Conservation (phyloP, 768 basidiomycete genomes). For the Suillus hirtellus region DNA sequence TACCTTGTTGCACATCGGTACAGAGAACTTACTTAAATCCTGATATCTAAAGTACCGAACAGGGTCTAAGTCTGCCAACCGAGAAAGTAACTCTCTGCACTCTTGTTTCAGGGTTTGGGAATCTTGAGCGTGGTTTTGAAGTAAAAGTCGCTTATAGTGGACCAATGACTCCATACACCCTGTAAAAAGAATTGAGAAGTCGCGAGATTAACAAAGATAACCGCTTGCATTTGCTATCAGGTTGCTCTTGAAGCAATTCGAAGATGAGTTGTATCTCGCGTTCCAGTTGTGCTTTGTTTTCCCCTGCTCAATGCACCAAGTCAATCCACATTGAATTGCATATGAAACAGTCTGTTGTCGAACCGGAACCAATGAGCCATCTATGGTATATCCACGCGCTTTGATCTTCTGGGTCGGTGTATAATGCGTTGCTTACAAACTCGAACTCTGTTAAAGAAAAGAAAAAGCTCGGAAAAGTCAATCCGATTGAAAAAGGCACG, state of each 20-base stretch:
- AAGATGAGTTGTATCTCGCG: slow-evolving; percentile 79
- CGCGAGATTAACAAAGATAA: not conserved
- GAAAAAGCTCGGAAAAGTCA: not conserved
- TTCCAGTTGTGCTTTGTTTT: slow-evolving; percentile 55
- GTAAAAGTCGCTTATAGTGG: slow-evolving; percentile 73
- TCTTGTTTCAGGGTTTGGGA: slow-evolving; percentile 43
- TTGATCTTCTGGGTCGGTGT: slow-evolving; percentile 95
- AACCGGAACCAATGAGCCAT: slow-evolving; percentile 89
- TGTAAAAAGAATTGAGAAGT: slow-evolving; percentile 29
- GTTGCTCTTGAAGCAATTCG: slow-evolving; percentile 84
- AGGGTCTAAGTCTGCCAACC: slow-evolving; percentile 65
- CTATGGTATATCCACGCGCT: slow-evolving; percentile 98
- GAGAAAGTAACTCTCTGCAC: slow-evolving; percentile 52
- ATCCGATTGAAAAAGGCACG: slow-evolving; percentile 15
- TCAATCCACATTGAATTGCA: not conserved
- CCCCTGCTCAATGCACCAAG: slow-evolving; percentile 42
- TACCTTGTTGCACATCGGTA: too few species aligned
- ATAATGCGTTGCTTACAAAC: slow-evolving; percentile 89
- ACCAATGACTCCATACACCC: slow-evolving; percentile 96
- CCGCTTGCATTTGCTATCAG: slow-evolving; percentile 86
- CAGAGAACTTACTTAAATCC: slow-evolving; percentile 51
- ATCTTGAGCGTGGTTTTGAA: slow-evolving; percentile 45
- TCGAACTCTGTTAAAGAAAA: slow-evolving; percentile 73
- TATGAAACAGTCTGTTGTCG: slow-evolving; percentile 17
- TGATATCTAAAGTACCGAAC: slow-evolving; percentile 66